Base-by-base conservation (phyloP, 768 basidiomycete species). In the Boletus sensibilis region DNA sequence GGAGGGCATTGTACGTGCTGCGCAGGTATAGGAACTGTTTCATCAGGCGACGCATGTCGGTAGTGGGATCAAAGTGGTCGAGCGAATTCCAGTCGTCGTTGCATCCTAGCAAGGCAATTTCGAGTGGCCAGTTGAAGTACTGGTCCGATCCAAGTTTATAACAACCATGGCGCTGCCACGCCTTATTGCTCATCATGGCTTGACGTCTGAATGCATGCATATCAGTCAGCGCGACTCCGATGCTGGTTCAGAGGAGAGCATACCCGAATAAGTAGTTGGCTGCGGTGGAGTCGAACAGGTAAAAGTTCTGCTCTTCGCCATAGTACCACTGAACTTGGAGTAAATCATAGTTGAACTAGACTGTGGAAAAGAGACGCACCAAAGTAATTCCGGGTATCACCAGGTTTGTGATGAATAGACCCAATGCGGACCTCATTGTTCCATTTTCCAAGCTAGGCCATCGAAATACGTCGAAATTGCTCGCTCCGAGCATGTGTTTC, bases 131-230 rank as follows among this genome's bases (percentile, higher is more conserved):
- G 73, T 96, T 94, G 80, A 89, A 97, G 75, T 94, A 97, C 67
- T 96, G 94, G 57, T 82, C 79, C 9, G 94, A 96, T 12, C 94
- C 94, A 34, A 96, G 83, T 43, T 78, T 79, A 70, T 97, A 97
- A 72, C 94, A 97, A 6, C 94, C 94, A 67, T 97, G 94, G 34
- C 89, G 84, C 67, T 93, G 88, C 94, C 94, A 97, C 5, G 94
- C 94, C 48, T 76, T 82, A 70, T 79, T 90, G 56, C 82, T 79
- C 49, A 87, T 80, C 94, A 97, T 97, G 16, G 93, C 84, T 75
- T 97, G 94, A 76, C 94, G 94, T 41, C 94, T 92, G 62, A 42
- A 57, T 38, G 38, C 37, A 40, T 37, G 40, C 16, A 25, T n/a
- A 31, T 53, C 9, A n/a, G 46, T 53, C 20, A 58, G n/a, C 8